Evolutionary conservation across 1,139 yeast species (phyloP), one percentile per base, ranked within the genome.

Genomic region (Taphrina flavorubra): DNA sequence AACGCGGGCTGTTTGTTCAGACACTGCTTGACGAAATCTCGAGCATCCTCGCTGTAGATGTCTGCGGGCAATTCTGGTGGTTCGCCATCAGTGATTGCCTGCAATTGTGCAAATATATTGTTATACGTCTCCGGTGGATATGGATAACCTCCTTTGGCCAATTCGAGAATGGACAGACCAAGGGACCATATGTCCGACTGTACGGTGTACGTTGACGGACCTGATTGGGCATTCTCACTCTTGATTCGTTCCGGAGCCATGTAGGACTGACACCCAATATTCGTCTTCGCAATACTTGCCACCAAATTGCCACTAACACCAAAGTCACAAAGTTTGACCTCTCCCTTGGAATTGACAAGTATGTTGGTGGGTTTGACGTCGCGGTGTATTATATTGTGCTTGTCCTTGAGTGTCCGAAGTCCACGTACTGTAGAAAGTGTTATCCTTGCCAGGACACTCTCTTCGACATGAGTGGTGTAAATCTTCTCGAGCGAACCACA

Each of bases 191-290:
- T 86, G 78, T 95, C 99, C 11, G 96, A 88, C 77, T 94, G 97
- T 13, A 92, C 97, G 0, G 97, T 88, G 78, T 94, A 94, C 0
- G 96, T 87, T 6, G 64, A 56, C 5, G 59, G 67, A 18, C 69
- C 70, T 4, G 58, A 53, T 14, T 47, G 40, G 20, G 68, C 68
- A 40, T 67, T 67, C 47, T 78, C 74, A 6, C 87, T 83, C 78
- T 89, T 87, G 75, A 94, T 95, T 76, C 99, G 84, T 78, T 94
- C 99, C 0, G 99, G 99, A 0, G 99, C 98, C 99, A 95, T 95
- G 79, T 94, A 94, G 5, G 97, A 90, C 79, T 94, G 99, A 78
- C 99, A 95, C 6, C 99, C 99, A 74, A 94, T 92, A 76, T 94
- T 94, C 0, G 99, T 94, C 75, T 92, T 87, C 10, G 99, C 99